Conservation (phyloP, 1,139 yeast species). For the Blastobotrys arbuscula region DNA sequence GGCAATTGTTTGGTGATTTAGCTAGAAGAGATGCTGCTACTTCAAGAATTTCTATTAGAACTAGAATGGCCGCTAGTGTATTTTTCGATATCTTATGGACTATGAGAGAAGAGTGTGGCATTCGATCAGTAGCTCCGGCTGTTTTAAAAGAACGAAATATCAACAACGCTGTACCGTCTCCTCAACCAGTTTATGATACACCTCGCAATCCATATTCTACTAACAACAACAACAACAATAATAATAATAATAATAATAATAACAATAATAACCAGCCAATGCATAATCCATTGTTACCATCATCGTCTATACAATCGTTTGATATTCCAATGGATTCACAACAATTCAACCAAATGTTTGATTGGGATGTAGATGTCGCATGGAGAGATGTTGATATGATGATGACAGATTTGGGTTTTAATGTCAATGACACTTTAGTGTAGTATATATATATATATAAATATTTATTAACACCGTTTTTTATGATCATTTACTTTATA, state of each 20-base stretch:
- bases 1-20: constrained; percentile 72
- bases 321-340: constrained; percentile 7
- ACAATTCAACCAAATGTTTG: constrained; percentile 16
- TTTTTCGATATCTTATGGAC: constrained; percentile 87
- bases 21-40: constrained; percentile 35
- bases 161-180: constrained; percentile 6
- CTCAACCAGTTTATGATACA: constrained; percentile 2
- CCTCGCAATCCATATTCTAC: no score
- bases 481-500: background rate
- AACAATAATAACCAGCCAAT: background rate
- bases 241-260: background rate
- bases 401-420: constrained; percentile 93
- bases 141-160: constrained; percentile 28
- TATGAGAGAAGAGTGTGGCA: constrained; percentile 80
- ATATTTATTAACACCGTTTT: background rate
- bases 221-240: no score
- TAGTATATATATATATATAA: no score
- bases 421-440: constrained; percentile 38
- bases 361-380: constrained; percentile 61
- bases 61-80: constrained; percentile 87
- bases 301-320: background rate
- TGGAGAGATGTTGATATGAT: constrained; percentile 90
- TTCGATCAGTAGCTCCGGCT: constrained; percentile 35
- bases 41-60: constrained; percentile 49
- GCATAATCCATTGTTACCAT: background rate